Base-by-base conservation (phyloP, 2,329 filamentous ascomycete genomes). In the Thelonectria rubi region DNA sequence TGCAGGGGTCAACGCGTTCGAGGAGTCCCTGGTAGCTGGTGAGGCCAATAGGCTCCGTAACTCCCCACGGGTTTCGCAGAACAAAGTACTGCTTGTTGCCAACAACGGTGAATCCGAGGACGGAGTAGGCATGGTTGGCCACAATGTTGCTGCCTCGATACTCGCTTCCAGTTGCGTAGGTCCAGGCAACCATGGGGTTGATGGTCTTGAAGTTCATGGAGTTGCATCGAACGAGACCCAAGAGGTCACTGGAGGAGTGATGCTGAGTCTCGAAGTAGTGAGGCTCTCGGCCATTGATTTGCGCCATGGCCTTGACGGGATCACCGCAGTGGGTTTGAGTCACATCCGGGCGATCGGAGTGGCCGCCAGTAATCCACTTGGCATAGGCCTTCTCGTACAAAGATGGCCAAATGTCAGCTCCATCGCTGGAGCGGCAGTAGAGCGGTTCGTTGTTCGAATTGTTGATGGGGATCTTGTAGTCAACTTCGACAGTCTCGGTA, bases 311-410 rank as follows among this genome's bases (percentile, higher is more conserved):
- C 72, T 80, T 81, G 70, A 81, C 68, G 12, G 79, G 79, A 68
- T 81, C 79, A 64, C 79, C 79, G 60, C 73, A 72, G 71, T 75
- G 72, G 5, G 72, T 74, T 67, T 77, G 73, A 20, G 78, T 80
- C 65, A 80, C 74, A 65, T 81, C 79, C 15, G 79, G 76, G 58
- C 74, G 75, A 64, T 77, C 69, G 0, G 69, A 68, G 47, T 67
- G 66, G 65, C 61, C 61, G 18, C 65, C 63, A 11, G 71, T 75
- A 64, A 80, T 73, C 80, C 80, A 82, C 71, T 79, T 79, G 66
- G 80, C 73, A 58, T 81, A 82, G 14, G 79, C 80, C 75, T 82
- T 82, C 73, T 82, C 80, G 70, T 81, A 81, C 46, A 81, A 72
- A 24, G 76, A 71, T 2, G 80, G 79, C 80, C 79, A 81, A 61